Conservation (phyloP, 768 basidiomycete species). For the Panus rudis region DNA sequence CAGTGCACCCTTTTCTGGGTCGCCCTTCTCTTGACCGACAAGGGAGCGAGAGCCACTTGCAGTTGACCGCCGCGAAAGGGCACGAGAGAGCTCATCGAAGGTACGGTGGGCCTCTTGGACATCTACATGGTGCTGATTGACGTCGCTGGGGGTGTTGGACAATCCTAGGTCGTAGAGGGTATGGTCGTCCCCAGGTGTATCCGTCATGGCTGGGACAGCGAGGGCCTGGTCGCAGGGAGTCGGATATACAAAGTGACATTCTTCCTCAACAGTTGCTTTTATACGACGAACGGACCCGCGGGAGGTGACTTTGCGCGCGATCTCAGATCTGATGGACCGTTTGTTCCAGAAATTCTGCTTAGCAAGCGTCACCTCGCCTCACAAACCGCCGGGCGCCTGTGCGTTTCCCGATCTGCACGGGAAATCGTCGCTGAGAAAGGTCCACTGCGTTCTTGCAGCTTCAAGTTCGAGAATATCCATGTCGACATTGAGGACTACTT, state of each 20-base stretch:
- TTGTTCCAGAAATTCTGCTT: background rate
- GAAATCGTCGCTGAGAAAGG: too few species aligned
- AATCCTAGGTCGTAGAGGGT: conserved; percentile 16
- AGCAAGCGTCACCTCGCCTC: too few species aligned
- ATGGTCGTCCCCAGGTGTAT: conserved; percentile 22
- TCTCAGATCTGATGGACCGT: background rate
- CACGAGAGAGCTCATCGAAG: conserved; percentile 49
- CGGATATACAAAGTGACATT: background rate
- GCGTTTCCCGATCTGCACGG: too few species aligned
- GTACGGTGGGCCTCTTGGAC: conserved; percentile 43
- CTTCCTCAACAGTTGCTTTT: too few species aligned
- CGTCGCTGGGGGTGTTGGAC: conserved; percentile 9
- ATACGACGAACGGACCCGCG: too few species aligned
- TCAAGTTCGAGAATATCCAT: too few species aligned
- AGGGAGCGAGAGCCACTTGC: background rate
- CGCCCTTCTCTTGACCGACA: conserved; percentile 11
- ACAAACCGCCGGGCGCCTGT: too few species aligned
- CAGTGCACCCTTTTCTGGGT: conserved; percentile 36
- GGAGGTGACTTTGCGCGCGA: too few species aligned
- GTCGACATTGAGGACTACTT: too few species aligned
- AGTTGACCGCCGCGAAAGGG: conserved; percentile 13
- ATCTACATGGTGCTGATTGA: conserved; percentile 33
- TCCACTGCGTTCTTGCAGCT: too few species aligned
- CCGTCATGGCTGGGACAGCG: conserved; percentile 14
- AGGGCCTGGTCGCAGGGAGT: too few species aligned